These are phyloP conservation scores for Pyronema domesticum DNA, from an alignment of 495 filamentous ascomycete species.

Conservation along the genomic window DNA sequence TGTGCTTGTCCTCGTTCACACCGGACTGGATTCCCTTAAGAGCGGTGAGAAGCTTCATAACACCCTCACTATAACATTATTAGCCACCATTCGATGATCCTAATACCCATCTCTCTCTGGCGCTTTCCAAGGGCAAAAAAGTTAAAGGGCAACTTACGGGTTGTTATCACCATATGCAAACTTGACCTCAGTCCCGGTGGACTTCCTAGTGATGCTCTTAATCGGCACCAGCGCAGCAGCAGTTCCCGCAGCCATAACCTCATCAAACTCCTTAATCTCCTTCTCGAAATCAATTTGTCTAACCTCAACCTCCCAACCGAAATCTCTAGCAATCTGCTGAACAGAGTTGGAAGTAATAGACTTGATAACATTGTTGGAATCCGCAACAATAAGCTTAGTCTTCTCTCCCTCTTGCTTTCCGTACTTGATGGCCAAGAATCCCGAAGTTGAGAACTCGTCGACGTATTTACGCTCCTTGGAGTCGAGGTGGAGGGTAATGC, in stretches of 20 bases:
- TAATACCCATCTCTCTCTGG: not conserved
- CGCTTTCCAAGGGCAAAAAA: constrained; percentile 6
- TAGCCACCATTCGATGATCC: constrained; percentile 31
- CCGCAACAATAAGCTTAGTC: constrained; percentile 60
- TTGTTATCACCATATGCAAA: constrained; percentile 18
- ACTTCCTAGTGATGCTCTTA: constrained; percentile 60
- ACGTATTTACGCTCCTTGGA: constrained; percentile 59
- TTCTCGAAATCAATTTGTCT: constrained; percentile 29
- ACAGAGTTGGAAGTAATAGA: constrained; percentile 62
- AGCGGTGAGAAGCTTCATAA: constrained; percentile 47
- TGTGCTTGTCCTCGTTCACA: constrained; percentile 52
- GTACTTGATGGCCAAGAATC: constrained; percentile 58
- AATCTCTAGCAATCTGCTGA: constrained; percentile 41
- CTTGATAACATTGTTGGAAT: constrained; percentile 64
- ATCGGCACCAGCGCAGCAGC: constrained; percentile 86
- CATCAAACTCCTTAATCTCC: constrained; percentile 56
- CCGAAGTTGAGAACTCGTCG: constrained; percentile 80
- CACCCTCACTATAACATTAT: constrained; percentile 48
- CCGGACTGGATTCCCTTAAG: constrained; percentile 76
- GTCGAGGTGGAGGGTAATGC: constrained; percentile 76
- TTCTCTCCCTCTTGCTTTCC: constrained; percentile 31
- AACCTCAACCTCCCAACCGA: constrained; percentile 51
- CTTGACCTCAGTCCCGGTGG: constrained; percentile 22
- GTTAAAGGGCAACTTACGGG: not conserved
- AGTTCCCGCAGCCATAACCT: constrained; percentile 84